Evolutionary conservation across 805 yeast genomes (phyloP), one percentile per base, ranked within the genome.

Genomic region (Limtongia smithiae): DNA sequence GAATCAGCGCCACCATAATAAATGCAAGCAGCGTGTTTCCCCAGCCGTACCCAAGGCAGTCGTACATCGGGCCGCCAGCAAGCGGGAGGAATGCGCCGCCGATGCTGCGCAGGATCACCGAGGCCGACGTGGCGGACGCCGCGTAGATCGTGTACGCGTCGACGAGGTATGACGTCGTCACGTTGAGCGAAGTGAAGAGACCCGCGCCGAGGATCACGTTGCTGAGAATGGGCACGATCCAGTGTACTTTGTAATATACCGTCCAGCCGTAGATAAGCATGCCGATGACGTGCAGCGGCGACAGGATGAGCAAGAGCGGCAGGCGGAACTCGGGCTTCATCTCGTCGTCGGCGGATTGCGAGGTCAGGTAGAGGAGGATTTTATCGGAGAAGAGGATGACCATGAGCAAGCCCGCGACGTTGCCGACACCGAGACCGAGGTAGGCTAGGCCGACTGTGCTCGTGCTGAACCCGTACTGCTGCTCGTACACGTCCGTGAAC

Each of bases 201-300:
- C 80, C 80, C 60, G 76, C 72, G 2, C 82, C 81, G 63, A 80
- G 80, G n/a, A 83, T 66, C 4, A 70, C 75, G 14, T 80, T 71
- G 2, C 88, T 90, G 24, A 82, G 68, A 22, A 71, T 68, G 0
- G 86, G 84, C 73, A 80, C 77, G 36, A 81, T 71, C 82, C 84
- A 82, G 49, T 72, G 78, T 39, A 79, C 60, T 30, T 74, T 62
- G 35, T 72, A 68, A 56, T 80, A 68, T 1, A 83, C 83, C 28
- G 80, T 72, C 88, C 88, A 82, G 12, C 87, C 88, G 59, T 78
- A 81, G 77, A 84, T 77, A 46, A 82, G 65, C 32, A 82, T 66
- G 0, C 86, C 89, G 11, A 73, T 68, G 0, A 86, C 80, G 50
- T 78, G 70, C 12, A 75, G 60, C 30, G 82, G 57, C 0, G 83